Evolutionary conservation across 202 grass and related monocot genomes (phyloP).

Genomic region (Digitaria exilis): DNA sequence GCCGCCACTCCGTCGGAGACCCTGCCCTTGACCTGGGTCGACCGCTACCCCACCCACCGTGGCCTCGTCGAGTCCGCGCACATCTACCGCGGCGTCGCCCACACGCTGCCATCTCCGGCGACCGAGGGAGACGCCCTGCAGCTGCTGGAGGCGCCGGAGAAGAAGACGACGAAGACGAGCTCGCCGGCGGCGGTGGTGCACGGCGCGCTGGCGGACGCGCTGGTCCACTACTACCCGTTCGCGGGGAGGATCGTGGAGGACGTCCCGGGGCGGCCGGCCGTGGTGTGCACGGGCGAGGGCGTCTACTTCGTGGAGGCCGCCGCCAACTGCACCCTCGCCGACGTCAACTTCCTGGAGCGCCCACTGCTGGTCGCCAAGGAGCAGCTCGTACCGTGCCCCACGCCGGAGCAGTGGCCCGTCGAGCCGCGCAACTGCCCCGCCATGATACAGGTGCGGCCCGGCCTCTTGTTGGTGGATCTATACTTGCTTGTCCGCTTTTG

Average conservation of each 20-base stretch:
- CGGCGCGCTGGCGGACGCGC: conserved; percentile 62
- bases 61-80: conserved; percentile 91
- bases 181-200: conserved; percentile 57
- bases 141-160: not conserved
- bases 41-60: conserved; percentile 85
- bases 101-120: not conserved
- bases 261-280: no score
- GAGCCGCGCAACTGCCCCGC: no score
- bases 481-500: not conserved
- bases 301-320: no score
- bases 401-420: conserved; percentile 60
- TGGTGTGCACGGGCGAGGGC: no score
- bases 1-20: conserved; percentile 59
- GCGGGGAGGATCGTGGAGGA: conserved; percentile 71
- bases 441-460: conserved; percentile 62
- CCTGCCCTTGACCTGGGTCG: conserved; percentile 75
- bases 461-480: not conserved
- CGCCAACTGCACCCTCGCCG: conserved; percentile 83
- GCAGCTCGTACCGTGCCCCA: conserved; percentile 68
- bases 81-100: no score
- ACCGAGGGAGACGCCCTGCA: not conserved
- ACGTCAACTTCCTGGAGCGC: conserved; percentile 88
- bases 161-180: not conserved
- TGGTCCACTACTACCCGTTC: conserved; percentile 86
- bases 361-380: conserved; percentile 79